phyloP scores from a whole-genome alignment of 2,329 filamentous ascomycete genomes.

The Scedosporium minutisporum region DNA sequence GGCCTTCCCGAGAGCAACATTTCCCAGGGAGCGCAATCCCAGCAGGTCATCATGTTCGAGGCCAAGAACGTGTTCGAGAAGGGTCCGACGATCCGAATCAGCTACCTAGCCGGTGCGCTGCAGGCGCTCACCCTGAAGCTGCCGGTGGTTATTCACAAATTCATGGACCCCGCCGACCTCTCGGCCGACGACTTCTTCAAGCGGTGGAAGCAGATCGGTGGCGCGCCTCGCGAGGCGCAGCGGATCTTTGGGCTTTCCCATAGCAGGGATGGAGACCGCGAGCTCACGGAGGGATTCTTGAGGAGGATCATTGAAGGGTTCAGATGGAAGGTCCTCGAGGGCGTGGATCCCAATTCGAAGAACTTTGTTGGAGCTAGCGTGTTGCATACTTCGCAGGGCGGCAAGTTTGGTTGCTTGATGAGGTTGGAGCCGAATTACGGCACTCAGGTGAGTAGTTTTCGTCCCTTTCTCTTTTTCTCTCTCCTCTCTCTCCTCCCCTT shows the following conservation, averaged over 20 bases:
- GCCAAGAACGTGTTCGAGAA: slow-evolving; percentile 71
- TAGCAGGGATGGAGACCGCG: slow-evolving; percentile 39
- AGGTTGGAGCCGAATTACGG: slow-evolving; percentile 89
- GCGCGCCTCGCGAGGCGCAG: slow-evolving; percentile 77
- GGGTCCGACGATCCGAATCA: slow-evolving; percentile 84
- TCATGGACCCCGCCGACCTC: slow-evolving; percentile 87
- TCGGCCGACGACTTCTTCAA: slow-evolving; percentile 95
- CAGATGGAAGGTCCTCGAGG: slow-evolving; percentile 75
- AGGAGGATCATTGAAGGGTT: slow-evolving; percentile 70
- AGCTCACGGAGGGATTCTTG: slow-evolving; percentile 63
- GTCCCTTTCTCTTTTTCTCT: background rate
- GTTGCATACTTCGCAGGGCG: slow-evolving; percentile 68
- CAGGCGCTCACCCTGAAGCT: slow-evolving; percentile 88
- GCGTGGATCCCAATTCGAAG: slow-evolving; percentile 84
- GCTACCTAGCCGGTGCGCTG: slow-evolving; percentile 85
- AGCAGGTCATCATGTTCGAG: slow-evolving; percentile 94
- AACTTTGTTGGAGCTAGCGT: slow-evolving; percentile 91
- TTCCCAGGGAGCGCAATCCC: slow-evolving; percentile 63
- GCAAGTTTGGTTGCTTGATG: slow-evolving; percentile 91
- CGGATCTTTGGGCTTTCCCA: slow-evolving; percentile 63
- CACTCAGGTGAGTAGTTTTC: slow-evolving; percentile 62
- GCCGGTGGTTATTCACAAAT: slow-evolving; percentile 83
- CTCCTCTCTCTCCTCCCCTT: background rate
- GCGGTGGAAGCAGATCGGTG: slow-evolving; percentile 97
- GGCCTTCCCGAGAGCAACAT: slow-evolving; percentile 78